Percentiles rank a stretch among this genome's conserved stretches.
phyloP scores from a whole-genome alignment of 495 filamentous ascomycete species.

The Amphirosellinia nigrospora region DNA sequence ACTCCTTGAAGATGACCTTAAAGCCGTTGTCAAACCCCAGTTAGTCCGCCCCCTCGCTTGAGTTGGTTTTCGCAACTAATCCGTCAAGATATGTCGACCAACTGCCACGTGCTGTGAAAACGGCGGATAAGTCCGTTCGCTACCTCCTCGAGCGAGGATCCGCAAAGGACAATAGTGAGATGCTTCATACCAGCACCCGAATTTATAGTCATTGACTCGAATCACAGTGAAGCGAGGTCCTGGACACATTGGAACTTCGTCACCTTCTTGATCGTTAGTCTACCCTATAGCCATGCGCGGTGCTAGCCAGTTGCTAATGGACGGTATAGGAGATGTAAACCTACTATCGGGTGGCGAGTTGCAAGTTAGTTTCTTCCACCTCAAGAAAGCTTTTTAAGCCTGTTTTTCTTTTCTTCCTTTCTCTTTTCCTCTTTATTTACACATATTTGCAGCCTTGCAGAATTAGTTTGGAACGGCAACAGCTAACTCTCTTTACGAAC shows the following conservation, averaged over 20 bases:
- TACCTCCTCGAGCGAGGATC: slow-evolving; percentile 73
- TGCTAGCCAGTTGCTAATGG: slow-evolving; percentile 7
- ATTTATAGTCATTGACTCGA: neutral
- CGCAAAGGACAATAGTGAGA: slow-evolving; percentile 69
- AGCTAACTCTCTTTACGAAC: slow-evolving; percentile 36
- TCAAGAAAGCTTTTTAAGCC: neutral
- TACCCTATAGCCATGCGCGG: neutral
- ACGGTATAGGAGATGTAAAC: slow-evolving; percentile 66
- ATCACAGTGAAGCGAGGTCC: slow-evolving; percentile 70
- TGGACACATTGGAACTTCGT: slow-evolving; percentile 82
- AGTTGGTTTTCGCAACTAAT: neutral
- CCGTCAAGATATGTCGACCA: slow-evolving; percentile 81
- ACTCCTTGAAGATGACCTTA: slow-evolving; percentile 91
- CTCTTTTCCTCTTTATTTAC: neutral
- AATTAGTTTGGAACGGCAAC: neutral
- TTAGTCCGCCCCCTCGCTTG: neutral
- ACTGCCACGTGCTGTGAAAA: slow-evolving; percentile 88
- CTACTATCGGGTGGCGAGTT: slow-evolving; percentile 95
- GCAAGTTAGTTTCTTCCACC: slow-evolving; percentile 21
- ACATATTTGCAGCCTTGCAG: neutral
- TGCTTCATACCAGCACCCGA: neutral
- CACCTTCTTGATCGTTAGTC: slow-evolving; percentile 76
- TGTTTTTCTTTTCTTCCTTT: neutral
- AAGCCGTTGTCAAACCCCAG: slow-evolving; percentile 97
- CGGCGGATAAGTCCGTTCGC: slow-evolving; percentile 75